These are phyloP conservation scores for Mycosphaerelloides madeirae DNA, from an alignment of 2,329 filamentous ascomycete genomes.

Conservation along the genomic window DNA sequence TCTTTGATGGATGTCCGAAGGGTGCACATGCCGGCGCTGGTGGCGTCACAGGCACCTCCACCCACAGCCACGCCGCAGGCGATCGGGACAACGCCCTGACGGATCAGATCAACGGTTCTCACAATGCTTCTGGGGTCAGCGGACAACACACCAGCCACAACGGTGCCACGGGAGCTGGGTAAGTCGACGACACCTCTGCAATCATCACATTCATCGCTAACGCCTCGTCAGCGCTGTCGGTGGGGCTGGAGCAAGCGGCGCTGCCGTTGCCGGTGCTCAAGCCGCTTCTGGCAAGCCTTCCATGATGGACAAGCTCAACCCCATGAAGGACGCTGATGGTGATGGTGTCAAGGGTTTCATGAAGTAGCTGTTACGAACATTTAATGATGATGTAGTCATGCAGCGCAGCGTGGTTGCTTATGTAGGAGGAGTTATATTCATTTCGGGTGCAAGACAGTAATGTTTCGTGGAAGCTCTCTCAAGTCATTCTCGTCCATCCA, in stretches of 20 bases:
- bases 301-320: constrained; percentile 53
- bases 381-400: too few species aligned
- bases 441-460: too few species aligned
- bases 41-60: not conserved
- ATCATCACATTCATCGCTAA: too few species aligned
- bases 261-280: not conserved
- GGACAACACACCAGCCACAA: not conserved
- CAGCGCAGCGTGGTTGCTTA: too few species aligned
- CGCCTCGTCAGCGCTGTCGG: not conserved
- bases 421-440: too few species aligned
- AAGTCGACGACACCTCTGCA: too few species aligned
- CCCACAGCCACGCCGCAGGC: not conserved
- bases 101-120: not conserved
- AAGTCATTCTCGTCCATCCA: too few species aligned
- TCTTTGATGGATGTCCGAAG: constrained; percentile 59
- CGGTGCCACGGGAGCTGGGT: too few species aligned
- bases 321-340: constrained; percentile 48
- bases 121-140: too few species aligned
- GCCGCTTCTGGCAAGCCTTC: too few species aligned
- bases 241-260: not conserved
- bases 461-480: too few species aligned
- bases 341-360: constrained; percentile 45
- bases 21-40: constrained; percentile 10
- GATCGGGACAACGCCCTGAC: not conserved
- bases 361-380: too few species aligned